Evolutionary conservation across 169 alveolate genomes (phyloP), one percentile per base, ranked within the genome.

Genomic region (Perkinsus chesapeaki): DNA sequence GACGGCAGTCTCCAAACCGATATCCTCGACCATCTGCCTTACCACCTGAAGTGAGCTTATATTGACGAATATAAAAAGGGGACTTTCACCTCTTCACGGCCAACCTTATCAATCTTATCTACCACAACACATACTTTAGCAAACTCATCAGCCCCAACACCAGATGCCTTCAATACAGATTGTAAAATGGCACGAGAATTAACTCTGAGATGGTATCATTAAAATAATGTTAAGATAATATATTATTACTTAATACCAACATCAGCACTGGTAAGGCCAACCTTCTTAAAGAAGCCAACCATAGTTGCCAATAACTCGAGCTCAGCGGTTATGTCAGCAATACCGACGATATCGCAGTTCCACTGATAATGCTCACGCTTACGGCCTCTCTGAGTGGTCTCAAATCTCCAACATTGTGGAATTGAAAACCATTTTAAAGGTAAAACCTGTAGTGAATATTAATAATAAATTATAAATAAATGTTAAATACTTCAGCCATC

Each of bases 341-440:
- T 31, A 27, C 94, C 95, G 39, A 95, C 94, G 43, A 96, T 94
- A 48, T 96, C 98, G 39, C 95, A 90, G 93, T 91, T 91, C 93
- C 93, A 91, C 93, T 91, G 93, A 60, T 91, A 91, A 82, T 47
- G 93, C 10, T 92, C 91, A 39, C 48, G 39, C n/a, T 43, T 90
- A 39, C 94, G 43, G 12, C 95, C 95, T 7, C 95, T 39, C 91
- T 94, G 95, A 39, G 95, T 94, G 12, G 95, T 94, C 73, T 94
- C 95, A 38, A 94, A 94, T 37, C 95, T 91, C 95, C 95, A 94
- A 92, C 95, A 94, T 73, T 94, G 95, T 9, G 95, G 95, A 39
- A 94, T 94, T 90, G 93, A 48, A 47, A 90, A 94, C 95, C 95
- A 94, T 91, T 91, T 93, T 47, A 73, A 31, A 47, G 92, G 92